Evolutionary conservation across 2,329 filamentous ascomycete species (phyloP), one percentile per base, ranked within the genome.

Genomic region (Cadophora malorum): DNA sequence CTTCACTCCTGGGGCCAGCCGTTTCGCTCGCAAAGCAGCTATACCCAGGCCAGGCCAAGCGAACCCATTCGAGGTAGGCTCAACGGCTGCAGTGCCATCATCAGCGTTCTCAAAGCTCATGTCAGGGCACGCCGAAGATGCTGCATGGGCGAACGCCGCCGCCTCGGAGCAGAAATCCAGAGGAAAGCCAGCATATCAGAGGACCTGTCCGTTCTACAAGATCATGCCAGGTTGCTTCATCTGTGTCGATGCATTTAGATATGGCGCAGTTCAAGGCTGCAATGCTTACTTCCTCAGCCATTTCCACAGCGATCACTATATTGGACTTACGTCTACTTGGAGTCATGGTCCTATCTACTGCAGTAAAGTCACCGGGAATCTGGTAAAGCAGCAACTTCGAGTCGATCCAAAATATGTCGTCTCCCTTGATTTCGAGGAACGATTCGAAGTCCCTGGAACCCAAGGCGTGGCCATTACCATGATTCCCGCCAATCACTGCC

Each of bases 201-300:
- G 96, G 60, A 97, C 93, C 0, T 99, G 96, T 76, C 96, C 96
- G 0, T 99, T 99, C 76, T 99, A 99, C 83, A 99, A 99, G 79
- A 97, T 98, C 71, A 90, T 99, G 81, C 94, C 95, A 0, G 94
- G 93, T 0, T 91, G 97, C 75, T 93, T 86, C 71, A 96, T 98
- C 64, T 96, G 93, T 67, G 96, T 99, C 0, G 96, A 99, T 79
- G 96, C 96, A 0, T 97, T 99, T 76, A 89, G 95, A 23, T 99
- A 98, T 76, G 96, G 96, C 1, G 93, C 94, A 4, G 93, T 99
- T 0, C 86, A 96, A 76, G 94, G 93, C 0, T 97, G 94, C 78
- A 91, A 92, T 64, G 96, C 95, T 1, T 99, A 99, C 78, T 99
- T 99, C 73, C 85, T 99, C 12, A 97, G 94, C 74, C 96, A 99